Base-by-base conservation (phyloP, 1,284 basidiomycete species). In the Cystobasidium slooffiae region DNA sequence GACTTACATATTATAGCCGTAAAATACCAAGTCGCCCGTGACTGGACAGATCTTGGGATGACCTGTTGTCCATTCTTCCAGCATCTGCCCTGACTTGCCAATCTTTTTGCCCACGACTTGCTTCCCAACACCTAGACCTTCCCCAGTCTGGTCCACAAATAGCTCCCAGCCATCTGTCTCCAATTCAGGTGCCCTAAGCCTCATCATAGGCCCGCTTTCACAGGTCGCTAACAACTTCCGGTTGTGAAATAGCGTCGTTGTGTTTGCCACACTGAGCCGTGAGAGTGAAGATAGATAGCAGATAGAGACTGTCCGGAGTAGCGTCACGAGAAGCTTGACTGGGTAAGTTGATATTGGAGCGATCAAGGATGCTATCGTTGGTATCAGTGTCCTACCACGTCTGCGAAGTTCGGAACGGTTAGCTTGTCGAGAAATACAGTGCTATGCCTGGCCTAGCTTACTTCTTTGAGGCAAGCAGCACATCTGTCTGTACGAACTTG, bases 11-110 rank as follows among this genome's bases (percentile, higher is more conserved):
- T 83, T 83, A 67, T 79, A 77, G 52, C 83, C 83, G 70, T 83
- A 85, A 72, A 85, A 81, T 4, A 86, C 77, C 20, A 86, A 77
- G 66, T 85, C 84, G 12, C 84, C 83, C 18, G 84, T 85, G 10
- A 82, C 77, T 0, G 84, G 85, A 73, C 85, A 85, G 24, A 84
- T 78, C 7, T 84, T 82, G 3, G 85, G 85, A 77, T 85, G 85
- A 0, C 84, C 84, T 0, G 84, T 85, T 64, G 84, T 85, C 81
- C 84, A 85, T 72, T 86, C 84, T 77, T 84, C 78, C 39, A 82
- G 77, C 77, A 84, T 79, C 74, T 78, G 77, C 6, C 78, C 75
- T 1, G 77, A 66, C 22, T 67, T 61, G 12, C 77, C 78, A n/a
- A 58, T 63, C 56, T 56, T 72, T 59, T 76, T 56, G 22, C 73